Conservation (phyloP, 2,329 filamentous ascomycete species). For the Bretziella fagacearum region DNA sequence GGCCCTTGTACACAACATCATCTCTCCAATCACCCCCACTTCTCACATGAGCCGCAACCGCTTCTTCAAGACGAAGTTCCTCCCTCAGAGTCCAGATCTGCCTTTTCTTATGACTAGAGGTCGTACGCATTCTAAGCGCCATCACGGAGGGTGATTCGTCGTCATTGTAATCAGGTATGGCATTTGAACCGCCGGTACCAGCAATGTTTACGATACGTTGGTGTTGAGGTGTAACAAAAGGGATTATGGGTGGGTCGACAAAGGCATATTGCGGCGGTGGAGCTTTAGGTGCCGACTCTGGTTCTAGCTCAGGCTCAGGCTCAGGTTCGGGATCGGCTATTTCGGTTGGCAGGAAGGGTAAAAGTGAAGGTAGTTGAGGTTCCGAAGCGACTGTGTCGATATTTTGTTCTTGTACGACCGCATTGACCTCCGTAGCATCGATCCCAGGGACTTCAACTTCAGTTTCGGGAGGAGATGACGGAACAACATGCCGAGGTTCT, state of each 20-base stretch:
- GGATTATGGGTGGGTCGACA: not conserved
- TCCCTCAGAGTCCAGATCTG: slow-evolving; percentile 10
- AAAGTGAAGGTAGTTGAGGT: too few species aligned
- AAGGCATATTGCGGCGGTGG: not conserved
- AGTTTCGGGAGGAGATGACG: too few species aligned
- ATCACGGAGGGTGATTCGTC: slow-evolving; percentile 12
- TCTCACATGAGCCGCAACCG: slow-evolving; percentile 13
- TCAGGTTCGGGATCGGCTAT: too few species aligned
- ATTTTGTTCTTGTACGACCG: too few species aligned
- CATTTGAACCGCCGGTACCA: not conserved
- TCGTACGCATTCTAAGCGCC: slow-evolving; percentile 8
- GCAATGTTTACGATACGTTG: not conserved
- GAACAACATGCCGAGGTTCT: too few species aligned
- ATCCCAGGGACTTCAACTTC: too few species aligned
- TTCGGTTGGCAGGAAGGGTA: too few species aligned
- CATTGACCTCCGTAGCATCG: too few species aligned
- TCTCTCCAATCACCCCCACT: slow-evolving; percentile 14
- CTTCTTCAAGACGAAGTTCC: slow-evolving; percentile 8
- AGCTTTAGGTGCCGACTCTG: not conserved
- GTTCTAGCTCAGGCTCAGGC: not conserved
- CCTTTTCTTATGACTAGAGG: slow-evolving; percentile 9
- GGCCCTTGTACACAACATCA: slow-evolving; percentile 10
- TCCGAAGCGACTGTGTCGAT: too few species aligned
- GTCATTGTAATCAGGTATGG: slow-evolving; percentile 1
- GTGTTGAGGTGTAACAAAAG: not conserved